A percentile compares a stretch with the other conserved stretches of the same genome.
phyloP scores from a whole-genome alignment of 257 asterid genomes.

The Eustoma russellianum region DNA sequence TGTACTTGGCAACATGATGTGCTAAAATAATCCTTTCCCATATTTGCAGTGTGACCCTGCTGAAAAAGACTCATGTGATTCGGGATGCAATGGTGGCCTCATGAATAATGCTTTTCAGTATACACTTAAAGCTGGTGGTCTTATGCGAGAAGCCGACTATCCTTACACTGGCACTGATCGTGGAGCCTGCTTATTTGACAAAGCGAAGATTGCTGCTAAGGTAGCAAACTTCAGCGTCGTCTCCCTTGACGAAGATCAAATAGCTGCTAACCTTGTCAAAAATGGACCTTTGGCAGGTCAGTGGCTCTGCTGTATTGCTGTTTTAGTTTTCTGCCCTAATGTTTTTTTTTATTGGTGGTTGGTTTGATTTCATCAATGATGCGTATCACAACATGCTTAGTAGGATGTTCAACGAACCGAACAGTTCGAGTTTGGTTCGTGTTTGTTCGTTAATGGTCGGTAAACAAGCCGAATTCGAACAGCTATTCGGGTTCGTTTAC shows the following conservation, averaged over 20 bases:
- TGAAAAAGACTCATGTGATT: conserved; percentile 60
- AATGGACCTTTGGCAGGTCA: conserved; percentile 91
- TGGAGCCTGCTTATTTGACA: conserved; percentile 66
- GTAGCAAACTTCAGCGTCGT: conserved; percentile 90
- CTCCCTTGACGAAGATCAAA: conserved; percentile 77
- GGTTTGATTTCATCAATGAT: neutral
- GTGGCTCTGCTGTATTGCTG: neutral
- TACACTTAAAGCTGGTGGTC: conserved; percentile 79
- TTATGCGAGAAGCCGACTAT: conserved; percentile 76
- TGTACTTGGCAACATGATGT: too few relatives aligned
- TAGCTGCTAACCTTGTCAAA: conserved; percentile 84
- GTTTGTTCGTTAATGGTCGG: too few relatives aligned
- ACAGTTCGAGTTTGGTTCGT: too few relatives aligned
- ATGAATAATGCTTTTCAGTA: conserved; percentile 90
- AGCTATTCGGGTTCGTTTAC: too few relatives aligned
- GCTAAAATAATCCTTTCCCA: conserved; percentile 2
- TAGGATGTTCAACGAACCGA: too few relatives aligned
- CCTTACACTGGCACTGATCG: conserved; percentile 77
- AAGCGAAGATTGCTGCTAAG: conserved; percentile 63
- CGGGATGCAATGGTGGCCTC: conserved; percentile 86
- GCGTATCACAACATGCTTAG: neutral
- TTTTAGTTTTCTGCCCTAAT: neutral
- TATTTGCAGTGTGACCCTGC: conserved; percentile 76
- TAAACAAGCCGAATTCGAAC: too few relatives aligned
- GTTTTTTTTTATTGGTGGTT: too few relatives aligned